phyloP scores from a whole-genome alignment of 768 basidiomycete genomes.

The Kwoniella dejecticola region DNA sequence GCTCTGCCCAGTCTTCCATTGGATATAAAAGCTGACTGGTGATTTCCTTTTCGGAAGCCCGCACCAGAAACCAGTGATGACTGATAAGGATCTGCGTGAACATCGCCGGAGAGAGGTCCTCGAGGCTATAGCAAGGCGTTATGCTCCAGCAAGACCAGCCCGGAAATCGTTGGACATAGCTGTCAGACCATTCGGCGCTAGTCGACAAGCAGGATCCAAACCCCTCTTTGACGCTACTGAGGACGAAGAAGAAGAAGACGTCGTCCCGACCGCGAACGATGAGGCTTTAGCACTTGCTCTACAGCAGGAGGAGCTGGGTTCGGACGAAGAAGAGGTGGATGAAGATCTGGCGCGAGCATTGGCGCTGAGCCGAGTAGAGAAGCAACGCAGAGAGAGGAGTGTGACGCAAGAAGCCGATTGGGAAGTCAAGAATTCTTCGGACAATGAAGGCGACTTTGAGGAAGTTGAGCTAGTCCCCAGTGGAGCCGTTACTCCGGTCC shows the following conservation, averaged over 20 bases:
- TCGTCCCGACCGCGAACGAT: constrained; percentile 45
- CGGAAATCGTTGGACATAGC: constrained; percentile 37
- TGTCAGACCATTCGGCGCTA: constrained; percentile 41
- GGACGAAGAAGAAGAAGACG: constrained; percentile 30
- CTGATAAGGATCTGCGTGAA: constrained; percentile 46
- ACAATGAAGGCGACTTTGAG: constrained; percentile 35
- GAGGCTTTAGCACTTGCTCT: constrained; percentile 47
- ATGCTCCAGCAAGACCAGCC: constrained; percentile 39
- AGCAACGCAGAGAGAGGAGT: constrained; percentile 17
- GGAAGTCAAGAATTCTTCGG: background rate
- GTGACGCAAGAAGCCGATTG: constrained; percentile 13
- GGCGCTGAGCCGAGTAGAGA: constrained; percentile 41
- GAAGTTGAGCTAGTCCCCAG: constrained; percentile 48
- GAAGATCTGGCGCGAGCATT: constrained; percentile 63
- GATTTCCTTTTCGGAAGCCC: background rate
- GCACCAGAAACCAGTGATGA: constrained; percentile 6
- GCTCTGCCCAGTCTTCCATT: background rate
- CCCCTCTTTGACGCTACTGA: constrained; percentile 34
- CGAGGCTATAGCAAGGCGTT: constrained; percentile 48
- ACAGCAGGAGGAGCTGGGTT: constrained; percentile 58
- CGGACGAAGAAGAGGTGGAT: constrained; percentile 78
- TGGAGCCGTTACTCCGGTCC: constrained; percentile 25
- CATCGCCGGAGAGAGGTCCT: constrained; percentile 48
- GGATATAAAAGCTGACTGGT: constrained; percentile 2
- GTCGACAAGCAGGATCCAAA: constrained; percentile 24